Evolutionary conservation across 139 green algal genomes (phyloP), one percentile per base, ranked within the genome.

Genomic region (Chlamydomonas asymmetrica): DNA sequence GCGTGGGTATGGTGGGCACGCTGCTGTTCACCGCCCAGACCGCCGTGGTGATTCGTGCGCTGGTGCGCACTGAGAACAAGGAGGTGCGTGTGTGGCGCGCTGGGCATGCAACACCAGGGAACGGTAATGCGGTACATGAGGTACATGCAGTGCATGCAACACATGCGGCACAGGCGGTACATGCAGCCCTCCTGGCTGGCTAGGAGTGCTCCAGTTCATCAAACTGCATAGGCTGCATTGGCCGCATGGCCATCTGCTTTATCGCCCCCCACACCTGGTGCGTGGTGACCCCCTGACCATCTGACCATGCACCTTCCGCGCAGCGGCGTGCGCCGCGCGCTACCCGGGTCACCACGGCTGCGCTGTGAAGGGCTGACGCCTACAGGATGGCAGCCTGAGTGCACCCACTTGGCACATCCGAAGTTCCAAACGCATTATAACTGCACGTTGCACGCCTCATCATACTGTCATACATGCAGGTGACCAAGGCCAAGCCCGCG

Each of bases 1-100:
- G 10, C 6, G 38, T 82, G 0, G 91, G 91, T 34, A 91, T 92
- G 78, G 79, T 82, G 1, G 80, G 68, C 31, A 91, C 87, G 1
- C 82, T 96, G 48, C 60, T 89, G 22, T 82, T 90, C 68, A 94
- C 91, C 0, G 88, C 90, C 25, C 70, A 85, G 39, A 79, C 87
- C 9, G 84, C 88, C 2, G 78, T 91, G 3, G 48, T 76, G 18
- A 92, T 95, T 41, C 86, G 90, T 13, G 74, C 71, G 6, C n/a
- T 80, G 5, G 82, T 88, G 3, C 75, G 82, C 37, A 92, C 90
- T 1, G 71, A 87, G 22, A 82, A 87, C 71, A 87, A 87, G 82
- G 76, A 82, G 40, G 74, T 85, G 41, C 40, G 73, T 4, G 74
- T 73, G n/a, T 75, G 64, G 34, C 31, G 73, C 74, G 65, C 37